Evolutionary conservation across 768 basidiomycete genomes (phyloP), one percentile per base, ranked within the genome.

Genomic region (Rhodotorula paludigena): DNA sequence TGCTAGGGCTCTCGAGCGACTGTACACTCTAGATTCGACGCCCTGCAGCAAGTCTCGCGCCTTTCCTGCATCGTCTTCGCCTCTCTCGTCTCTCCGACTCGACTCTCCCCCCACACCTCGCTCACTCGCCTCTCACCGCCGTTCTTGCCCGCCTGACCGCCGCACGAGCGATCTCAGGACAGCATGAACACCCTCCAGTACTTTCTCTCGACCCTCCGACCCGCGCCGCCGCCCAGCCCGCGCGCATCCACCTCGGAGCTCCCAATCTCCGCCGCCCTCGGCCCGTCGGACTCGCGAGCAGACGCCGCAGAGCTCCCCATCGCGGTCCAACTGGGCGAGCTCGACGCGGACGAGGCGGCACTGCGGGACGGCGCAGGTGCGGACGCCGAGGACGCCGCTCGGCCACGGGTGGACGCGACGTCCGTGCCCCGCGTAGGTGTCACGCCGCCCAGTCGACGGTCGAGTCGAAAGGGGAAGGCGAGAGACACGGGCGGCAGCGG

Each of bases 151-250:
- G n/a, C n/a, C n/a, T n/a, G n/a, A n/a, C n/a, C n/a, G n/a, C n/a
- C n/a, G n/a, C n/a, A n/a, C n/a, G n/a, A n/a, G n/a, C n/a, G n/a
- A n/a, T n/a, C n/a, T n/a, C n/a, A n/a, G n/a, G n/a, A n/a, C 54
- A 20, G 28, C 35, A 68, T 68, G 67, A 68, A 68, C 62, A 68
- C 67, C 18, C 61, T 68, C 32, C 54, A 58, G 20, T 68, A 64
- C 49, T 64, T 69, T 38, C 68, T 69, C 21, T 57, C 68, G 8
- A 57, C 68, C 23, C 41, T 64, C 16, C 58, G 63, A 15, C 68
- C 68, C 3, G 32, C 68, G 1, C 68, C 63, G 4, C 68, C 63
- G 2, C 68, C 68, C 14, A 64, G 60, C 6, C 54, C 63, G 5
- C 39, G 63, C 7, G 63, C 68, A 23, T 57, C 54, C 42, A 64